Base-by-base conservation (phyloP, 345 rosid genomes). In the Carallia brachiata region DNA sequence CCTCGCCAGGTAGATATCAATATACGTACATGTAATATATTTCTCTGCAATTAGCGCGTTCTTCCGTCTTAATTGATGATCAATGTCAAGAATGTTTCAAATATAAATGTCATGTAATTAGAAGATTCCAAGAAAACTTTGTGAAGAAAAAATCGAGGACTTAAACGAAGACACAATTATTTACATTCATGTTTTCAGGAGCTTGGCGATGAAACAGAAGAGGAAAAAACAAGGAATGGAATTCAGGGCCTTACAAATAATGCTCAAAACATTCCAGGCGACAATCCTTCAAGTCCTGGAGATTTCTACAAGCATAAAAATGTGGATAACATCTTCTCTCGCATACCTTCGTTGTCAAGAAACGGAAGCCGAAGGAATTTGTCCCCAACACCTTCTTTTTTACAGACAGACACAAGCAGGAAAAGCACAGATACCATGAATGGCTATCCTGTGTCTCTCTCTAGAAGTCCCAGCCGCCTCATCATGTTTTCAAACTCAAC, bases 401-500 rank as follows among this genome's bases (percentile, higher is more conserved):
- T 50, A 8, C 30, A 8, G 13, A 67, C 44, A 52, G 67, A 60
- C 39, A 13, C 1, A 53, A 73, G 77, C 61, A 30, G 55, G 40
- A 36, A 50, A 37, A 73, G 67, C 54, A 28, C 50, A 18, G 78
- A 72, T 3, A 28, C 76, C 5, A 74, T 6, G 17, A 8, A 75
- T 60, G 79, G 73, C 8, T 55, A 37, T 8, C 36, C 77, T 0
- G 57, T 76, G 0, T 39, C 86, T 47, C 61, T 84, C 7, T 63
- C 78, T n/a, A 76, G 84, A 79, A 79, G 79, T 28, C 68, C 79
- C 2, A 81, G 83, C 75, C 79, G 78, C 6, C 92, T 84, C 0
- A 92, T 93, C 63, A 85, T 93, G 84, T 93, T 83, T 76, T 90
- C 97, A 6, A 86, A 85, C 72, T 93, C 97, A 0, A 82, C 63